These are phyloP conservation scores for Colletotrichum chrysophilum DNA, from an alignment of 2,329 filamentous ascomycete species.

Conservation along the genomic window DNA sequence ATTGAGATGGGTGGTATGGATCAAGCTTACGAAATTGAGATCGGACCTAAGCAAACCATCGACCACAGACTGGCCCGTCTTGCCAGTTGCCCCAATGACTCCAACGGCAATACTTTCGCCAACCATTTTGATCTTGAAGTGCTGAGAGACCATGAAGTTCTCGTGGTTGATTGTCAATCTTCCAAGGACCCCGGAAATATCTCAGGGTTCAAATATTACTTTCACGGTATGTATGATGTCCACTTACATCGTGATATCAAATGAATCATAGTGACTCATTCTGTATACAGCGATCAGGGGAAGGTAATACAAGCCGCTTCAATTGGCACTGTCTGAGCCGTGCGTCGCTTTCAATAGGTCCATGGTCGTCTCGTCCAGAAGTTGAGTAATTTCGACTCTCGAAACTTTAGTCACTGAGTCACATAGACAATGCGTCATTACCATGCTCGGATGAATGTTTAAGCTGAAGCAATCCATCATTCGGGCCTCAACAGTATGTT, in stretches of 20 bases:
- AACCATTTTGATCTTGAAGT: neutral
- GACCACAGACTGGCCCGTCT: neutral
- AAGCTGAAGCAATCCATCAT: neutral
- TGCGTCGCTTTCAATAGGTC: neutral
- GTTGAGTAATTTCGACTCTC: neutral
- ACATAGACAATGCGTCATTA: neutral
- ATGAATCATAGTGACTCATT: neutral
- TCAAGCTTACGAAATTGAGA: neutral
- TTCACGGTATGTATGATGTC: neutral
- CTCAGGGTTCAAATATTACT: rapidly evolving
- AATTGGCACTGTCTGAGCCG: neutral
- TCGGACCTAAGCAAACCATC: neutral
- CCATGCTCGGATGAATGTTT: neutral
- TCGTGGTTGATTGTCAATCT: neutral
- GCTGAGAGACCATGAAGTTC: neutral
- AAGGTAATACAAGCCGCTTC: neutral
- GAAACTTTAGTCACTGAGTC: neutral
- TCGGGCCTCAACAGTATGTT: neutral
- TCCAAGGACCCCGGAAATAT: neutral
- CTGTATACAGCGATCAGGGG: neutral
- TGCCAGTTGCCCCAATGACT: neutral
- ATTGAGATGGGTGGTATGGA: neutral
- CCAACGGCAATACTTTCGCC: neutral
- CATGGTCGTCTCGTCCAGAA: neutral
- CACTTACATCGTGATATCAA: neutral